Evolutionary conservation across 495 filamentous ascomycete genomes (phyloP), one percentile per base, ranked within the genome.

Genomic region (Penicillium bovifimosum): DNA sequence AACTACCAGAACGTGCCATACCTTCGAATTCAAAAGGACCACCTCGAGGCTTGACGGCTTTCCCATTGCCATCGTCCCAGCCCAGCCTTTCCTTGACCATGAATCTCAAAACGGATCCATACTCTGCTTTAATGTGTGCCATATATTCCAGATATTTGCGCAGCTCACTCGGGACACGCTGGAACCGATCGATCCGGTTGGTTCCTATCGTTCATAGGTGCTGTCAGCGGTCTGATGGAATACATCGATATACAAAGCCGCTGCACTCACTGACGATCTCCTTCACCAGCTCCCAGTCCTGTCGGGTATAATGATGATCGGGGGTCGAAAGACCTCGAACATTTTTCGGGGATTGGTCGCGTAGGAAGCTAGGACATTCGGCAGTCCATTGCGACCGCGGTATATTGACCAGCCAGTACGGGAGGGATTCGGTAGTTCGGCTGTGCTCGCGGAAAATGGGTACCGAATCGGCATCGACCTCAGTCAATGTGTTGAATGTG

Each of bases 351-450:
- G 68, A 71, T 39, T 82, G 62, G 55, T 78, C 70, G 17, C 58
- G 62, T 35, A 96, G 79, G 65, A 81, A 92, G 26, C 75, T 74
- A 0, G 90, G 90, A 59, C 90, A 95, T 27, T 80, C 72, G 11
- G 64, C 58, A 5, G 82, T 79, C 69, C 86, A 78, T 56, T 82
- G 65, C 18, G 71, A 58, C 14, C 65, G 71, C 4, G 86, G 85
- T 13, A 93, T 68, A 65, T 96, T 95, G 56, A 88, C 76, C 36
- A 87, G 81, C 88, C 88, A 95, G 73, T 85, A 95, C 1, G 87
- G 86, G 14, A 85, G 61, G 24, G 50, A 49, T 34, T 64, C 48
- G n/a, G 50, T 11, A 9, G 43, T 32, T 24, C 55, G 24, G 16
- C 27, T 40, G 17, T 43, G 48, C 1, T 50, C 42, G 11, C 55